Base-by-base conservation (phyloP, 2,329 filamentous ascomycete species). In the Phaeophleospora eucalypticola region DNA sequence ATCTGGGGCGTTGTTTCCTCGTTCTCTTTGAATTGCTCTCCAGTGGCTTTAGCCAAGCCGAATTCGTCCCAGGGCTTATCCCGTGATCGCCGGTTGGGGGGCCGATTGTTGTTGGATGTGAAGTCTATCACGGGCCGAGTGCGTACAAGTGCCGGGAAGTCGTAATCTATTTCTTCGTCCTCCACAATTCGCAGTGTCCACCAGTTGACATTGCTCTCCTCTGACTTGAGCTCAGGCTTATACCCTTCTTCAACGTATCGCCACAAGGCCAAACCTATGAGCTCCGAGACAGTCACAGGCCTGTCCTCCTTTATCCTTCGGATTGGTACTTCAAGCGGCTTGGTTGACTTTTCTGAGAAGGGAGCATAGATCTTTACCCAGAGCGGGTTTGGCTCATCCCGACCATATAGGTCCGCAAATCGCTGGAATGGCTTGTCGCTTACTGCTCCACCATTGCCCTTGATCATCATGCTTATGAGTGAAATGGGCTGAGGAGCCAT, bases 141-240 rank as follows among this genome's bases (percentile, higher is more conserved):
- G 29, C 87, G 78, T 48, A 86, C 84, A 34, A 93, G 74, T 0
- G 87, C 83, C 24, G 87, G 86, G 54, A 93, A 93, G 61, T 93
- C 88, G 54, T 89, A 86, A 57, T 94, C 87, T 1, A 91, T 83
- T 61, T 93, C 87, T 40, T 86, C 88, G 46, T 87, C 86, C 62
- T 93, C 81, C 7, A 90, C 86, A 82, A 94, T 89, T 34, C 87
- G 79, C 46, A 94, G 70, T 18, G 83, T 87, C 85, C 86, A 93
- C 72, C 82, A 82, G 61, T 91, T 91, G 57, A 90, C 83, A 57
- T 87, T 88, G 43, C 82, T 73, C 61, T 88, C 87, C 41, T 83
- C 79, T 2, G 71, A 64, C 0, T 81, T 71, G 8, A 93, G 71
- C 0, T 77, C 64, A 3, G 87, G 87, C 53, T 89, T 80, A 20